phyloP scores from a whole-genome alignment of 1,284 basidiomycete species.

The Austroboletus rostrupii region DNA sequence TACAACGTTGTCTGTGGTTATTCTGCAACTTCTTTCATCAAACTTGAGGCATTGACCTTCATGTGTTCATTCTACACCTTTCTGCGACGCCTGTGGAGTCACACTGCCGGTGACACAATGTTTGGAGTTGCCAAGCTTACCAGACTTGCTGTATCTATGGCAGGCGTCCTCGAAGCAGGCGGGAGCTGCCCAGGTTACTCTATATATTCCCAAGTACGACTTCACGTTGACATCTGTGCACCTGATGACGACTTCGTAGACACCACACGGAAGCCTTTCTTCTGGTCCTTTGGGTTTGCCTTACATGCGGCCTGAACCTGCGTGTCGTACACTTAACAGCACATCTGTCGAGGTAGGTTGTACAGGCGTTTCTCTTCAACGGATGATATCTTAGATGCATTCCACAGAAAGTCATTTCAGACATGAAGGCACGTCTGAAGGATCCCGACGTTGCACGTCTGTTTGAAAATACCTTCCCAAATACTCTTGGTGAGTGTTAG shows the following conservation, averaged over 20 bases:
- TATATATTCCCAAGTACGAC: slow-evolving; percentile 53
- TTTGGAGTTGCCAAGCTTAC: slow-evolving; percentile 9
- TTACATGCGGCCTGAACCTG: slow-evolving; percentile 63
- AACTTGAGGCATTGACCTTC: too few species aligned
- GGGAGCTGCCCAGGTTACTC: slow-evolving; percentile 62
- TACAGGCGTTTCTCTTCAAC: slow-evolving; percentile 1
- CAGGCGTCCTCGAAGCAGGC: slow-evolving; percentile 27
- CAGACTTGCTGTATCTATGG: slow-evolving; percentile 12
- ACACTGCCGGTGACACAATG: background rate
- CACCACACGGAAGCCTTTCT: slow-evolving; percentile 56
- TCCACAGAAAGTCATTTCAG: slow-evolving; percentile 56
- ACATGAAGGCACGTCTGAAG: slow-evolving; percentile 66
- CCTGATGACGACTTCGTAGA: slow-evolving; percentile 30
- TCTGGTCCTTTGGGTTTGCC: slow-evolving; percentile 60
- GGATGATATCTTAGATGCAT: background rate
- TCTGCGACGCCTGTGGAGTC: slow-evolving; percentile 5
- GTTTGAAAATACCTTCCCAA: slow-evolving; percentile 77
- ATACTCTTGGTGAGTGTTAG: slow-evolving; percentile 56
- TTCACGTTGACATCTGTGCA: background rate
- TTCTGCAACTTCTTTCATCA: background rate
- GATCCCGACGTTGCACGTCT: slow-evolving; percentile 71
- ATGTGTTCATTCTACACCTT: background rate
- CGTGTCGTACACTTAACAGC: slow-evolving; percentile 71
- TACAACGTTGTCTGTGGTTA: too few species aligned
- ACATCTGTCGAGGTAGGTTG: slow-evolving; percentile 59